These are phyloP conservation scores for Candida labiduridarum DNA, from an alignment of 1,139 yeast genomes.

Conservation along the genomic window DNA sequence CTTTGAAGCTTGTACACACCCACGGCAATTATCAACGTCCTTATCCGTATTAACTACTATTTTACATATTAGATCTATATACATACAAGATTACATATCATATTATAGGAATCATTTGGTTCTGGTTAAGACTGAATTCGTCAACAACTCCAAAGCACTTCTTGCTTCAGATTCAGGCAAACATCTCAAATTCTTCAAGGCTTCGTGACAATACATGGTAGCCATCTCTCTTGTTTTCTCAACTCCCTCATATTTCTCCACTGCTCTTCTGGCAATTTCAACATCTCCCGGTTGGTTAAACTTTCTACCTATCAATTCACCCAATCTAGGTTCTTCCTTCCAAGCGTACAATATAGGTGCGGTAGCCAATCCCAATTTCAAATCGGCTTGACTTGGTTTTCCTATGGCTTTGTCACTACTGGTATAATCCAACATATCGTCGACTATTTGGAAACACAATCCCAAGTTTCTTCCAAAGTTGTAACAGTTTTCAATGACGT, in stretches of 20 bases:
- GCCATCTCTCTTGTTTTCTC: slow-evolving; percentile 79
- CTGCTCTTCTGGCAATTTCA: slow-evolving; percentile 74
- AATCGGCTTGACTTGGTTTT: slow-evolving; percentile 94
- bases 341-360: slow-evolving; percentile 97
- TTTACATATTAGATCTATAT: not conserved
- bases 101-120: slow-evolving; percentile 43
- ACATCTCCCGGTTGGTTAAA: slow-evolving; percentile 83
- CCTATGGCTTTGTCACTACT: slow-evolving; percentile 82
- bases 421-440: slow-evolving; percentile 94
- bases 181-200: slow-evolving; percentile 67
- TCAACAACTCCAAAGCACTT: slow-evolving; percentile 81
- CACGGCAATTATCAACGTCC: not conserved
- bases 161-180: slow-evolving; percentile 90
- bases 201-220: slow-evolving; percentile 71
- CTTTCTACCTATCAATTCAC: slow-evolving; percentile 80
- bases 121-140: slow-evolving; percentile 83
- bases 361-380: slow-evolving; percentile 91
- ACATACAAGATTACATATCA: not conserved
- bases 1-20: slow-evolving; percentile 1
- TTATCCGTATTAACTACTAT: too few relatives aligned
- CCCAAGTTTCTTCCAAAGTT: slow-evolving; percentile 93
- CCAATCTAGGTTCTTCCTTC: slow-evolving; percentile 83
- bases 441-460: slow-evolving; percentile 92
- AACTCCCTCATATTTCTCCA: slow-evolving; percentile 71
- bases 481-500: slow-evolving; percentile 80